Evolutionary conservation across 352 stramenopile species (phyloP).

Genomic region (Pythium biforme): DNA sequence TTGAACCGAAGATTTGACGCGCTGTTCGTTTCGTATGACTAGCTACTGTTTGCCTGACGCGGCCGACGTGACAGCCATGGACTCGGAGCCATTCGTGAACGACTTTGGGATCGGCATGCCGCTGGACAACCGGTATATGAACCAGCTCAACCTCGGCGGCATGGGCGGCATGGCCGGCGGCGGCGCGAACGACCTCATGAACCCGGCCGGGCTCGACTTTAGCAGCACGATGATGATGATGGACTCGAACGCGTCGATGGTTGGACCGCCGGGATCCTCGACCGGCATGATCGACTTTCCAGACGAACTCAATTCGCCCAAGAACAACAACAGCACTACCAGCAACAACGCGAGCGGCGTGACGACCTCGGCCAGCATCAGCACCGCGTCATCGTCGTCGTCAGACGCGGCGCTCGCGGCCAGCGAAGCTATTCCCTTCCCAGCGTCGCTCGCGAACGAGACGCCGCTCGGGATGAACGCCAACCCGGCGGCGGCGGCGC

Average conservation of each 20-base stretch:
- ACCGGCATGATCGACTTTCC: conserved; percentile 83
- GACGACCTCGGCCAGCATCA: conserved; percentile 22
- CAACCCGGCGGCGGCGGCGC: not conserved
- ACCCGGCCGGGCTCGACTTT: conserved; percentile 52
- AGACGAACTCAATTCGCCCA: conserved; percentile 83
- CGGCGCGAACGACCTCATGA: conserved; percentile 33
- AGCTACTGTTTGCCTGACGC: too few relatives aligned
- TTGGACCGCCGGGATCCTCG: conserved; percentile 28
- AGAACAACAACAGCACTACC: conserved; percentile 16
- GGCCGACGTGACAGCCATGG: conserved; percentile 37
- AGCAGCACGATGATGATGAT: conserved; percentile 72
- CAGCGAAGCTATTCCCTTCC: conserved; percentile 72
- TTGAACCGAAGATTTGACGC: too few relatives aligned
- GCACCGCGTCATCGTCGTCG: conserved; percentile 33
- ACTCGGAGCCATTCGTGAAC: conserved; percentile 73
- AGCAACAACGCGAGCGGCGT: conserved; percentile 7
- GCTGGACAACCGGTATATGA: conserved; percentile 72
- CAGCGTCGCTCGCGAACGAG: conserved; percentile 65
- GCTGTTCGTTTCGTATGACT: too few relatives aligned
- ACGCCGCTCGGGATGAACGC: conserved; percentile 34
- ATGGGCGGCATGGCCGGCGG: conserved; percentile 9
- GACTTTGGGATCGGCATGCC: conserved; percentile 73
- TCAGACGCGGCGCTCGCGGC: conserved; percentile 30
- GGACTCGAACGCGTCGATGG: conserved; percentile 19
- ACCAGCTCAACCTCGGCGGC: conserved; percentile 60